phyloP scores from a whole-genome alignment of 2,329 filamentous ascomycete species.

The Paracamarosporium sp. region DNA sequence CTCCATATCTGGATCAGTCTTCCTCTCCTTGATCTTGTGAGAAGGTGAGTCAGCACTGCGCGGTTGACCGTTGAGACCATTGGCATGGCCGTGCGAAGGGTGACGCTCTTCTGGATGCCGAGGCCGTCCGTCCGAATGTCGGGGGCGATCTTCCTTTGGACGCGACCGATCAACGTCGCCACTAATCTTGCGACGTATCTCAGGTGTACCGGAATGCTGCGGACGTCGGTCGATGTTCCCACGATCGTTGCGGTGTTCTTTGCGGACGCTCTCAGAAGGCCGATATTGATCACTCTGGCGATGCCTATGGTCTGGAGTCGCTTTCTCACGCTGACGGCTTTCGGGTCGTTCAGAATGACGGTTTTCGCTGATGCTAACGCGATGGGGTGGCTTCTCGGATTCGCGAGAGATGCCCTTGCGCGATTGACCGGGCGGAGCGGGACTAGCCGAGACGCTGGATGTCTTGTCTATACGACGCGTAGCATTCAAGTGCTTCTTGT shows the following conservation, averaged over 20 bases:
- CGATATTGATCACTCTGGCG: conserved; percentile 46
- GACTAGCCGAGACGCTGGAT: conserved; percentile 73
- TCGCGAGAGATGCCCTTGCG: conserved; percentile 44
- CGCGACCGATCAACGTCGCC: conserved; percentile 48
- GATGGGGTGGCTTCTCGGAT: conserved; percentile 44
- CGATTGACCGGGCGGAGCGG: conserved; percentile 60
- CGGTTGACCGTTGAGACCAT: conserved; percentile 43
- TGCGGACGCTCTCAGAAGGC: conserved; percentile 36
- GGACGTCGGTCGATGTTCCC: conserved; percentile 47
- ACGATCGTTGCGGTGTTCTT: conserved; percentile 47
- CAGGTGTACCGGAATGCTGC: conserved; percentile 49
- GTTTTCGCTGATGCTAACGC: conserved; percentile 45
- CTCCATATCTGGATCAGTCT: conserved; percentile 57
- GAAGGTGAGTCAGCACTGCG: conserved; percentile 35
- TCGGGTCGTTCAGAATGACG: conserved; percentile 43
- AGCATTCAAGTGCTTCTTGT: conserved; percentile 74
- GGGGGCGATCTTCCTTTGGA: conserved; percentile 24
- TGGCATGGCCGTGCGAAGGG: conserved; percentile 48
- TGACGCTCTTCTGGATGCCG: conserved; percentile 59
- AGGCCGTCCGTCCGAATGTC: conserved; percentile 49
- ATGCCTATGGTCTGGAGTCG: conserved; percentile 31
- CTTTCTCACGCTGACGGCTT: conserved; percentile 36
- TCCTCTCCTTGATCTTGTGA: conserved; percentile 22
- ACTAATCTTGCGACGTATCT: conserved; percentile 52
- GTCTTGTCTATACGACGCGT: conserved; percentile 64